Evolutionary conservation across 2,329 filamentous ascomycete genomes (phyloP), one percentile per base, ranked within the genome.

Genomic region (Cladosporium sp.): DNA sequence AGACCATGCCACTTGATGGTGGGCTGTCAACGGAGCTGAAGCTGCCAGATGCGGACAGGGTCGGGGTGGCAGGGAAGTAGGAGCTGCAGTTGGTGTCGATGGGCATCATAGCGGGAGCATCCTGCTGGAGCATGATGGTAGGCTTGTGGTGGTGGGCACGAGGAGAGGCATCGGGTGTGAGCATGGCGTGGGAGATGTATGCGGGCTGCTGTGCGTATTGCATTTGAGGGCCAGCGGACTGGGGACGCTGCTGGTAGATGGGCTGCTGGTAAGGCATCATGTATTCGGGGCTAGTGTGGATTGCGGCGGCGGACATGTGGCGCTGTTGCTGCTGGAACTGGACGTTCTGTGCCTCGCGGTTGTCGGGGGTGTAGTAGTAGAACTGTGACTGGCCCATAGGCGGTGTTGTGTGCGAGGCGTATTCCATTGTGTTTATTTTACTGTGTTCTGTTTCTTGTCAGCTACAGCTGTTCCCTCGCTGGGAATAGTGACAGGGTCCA

Each of bases 21-120:
- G 92, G 89, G 77, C 89, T 95, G 74, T 88, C 89, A 62, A 89
- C 85, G 50, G 81, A 83, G 76, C 90, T 95, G 56, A 81, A 83
- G 72, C 91, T 95, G 58, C 86, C 86, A 25, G 88, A 85, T 2
- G 86, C 84, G 19, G 91, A 95, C 61, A 96, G 78, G 39, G 90
- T 86, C 42, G 91, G 91, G 16, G 91, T 96, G 7, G 88, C 84
- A 29, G 91, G 91, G 64, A 88, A 88, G 70, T 84, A 87, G 57
- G 82, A 78, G 59, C 76, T 70, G 59, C 86, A 79, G 59, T 90
- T 85, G 13, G 87, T 88, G 69, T 95, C 86, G 57, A 95, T 72
- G 62, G 89, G 76, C 63, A 67, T 70, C 61, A 66, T 70, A 39
- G 55, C 35, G 58, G 72, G 71, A 15, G 72, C 69, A 51, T 79